Conservation (phyloP, 2,329 filamentous ascomycete species). For the Clarireedia monteithiana region DNA sequence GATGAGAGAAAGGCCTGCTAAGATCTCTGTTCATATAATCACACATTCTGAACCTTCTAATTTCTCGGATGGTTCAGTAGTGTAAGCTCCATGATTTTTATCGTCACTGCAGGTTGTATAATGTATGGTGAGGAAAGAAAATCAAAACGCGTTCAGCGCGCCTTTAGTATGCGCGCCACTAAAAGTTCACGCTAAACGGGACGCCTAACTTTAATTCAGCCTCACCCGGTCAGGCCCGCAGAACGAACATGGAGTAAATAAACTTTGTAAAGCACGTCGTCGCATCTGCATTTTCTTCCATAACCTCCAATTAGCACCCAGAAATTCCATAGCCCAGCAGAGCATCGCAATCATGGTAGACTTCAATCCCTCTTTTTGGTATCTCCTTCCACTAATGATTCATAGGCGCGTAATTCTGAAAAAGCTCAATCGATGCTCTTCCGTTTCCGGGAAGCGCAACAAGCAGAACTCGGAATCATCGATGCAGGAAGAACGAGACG, state of each 20-base stretch:
- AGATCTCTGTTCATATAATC: conserved; percentile 32
- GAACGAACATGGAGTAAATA: neutral
- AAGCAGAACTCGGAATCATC: conserved; percentile 91
- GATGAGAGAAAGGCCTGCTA: conserved; percentile 22
- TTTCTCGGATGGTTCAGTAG: conserved; percentile 21
- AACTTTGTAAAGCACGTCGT: neutral
- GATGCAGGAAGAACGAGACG: conserved; percentile 84
- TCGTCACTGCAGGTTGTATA: conserved; percentile 29
- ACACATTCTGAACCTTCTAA: conserved; percentile 26
- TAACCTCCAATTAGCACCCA: neutral
- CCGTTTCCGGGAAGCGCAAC: conserved; percentile 96
- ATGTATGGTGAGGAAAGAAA: conserved; percentile 9
- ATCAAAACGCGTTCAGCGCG: conserved; percentile 1
- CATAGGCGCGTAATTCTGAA: conserved; percentile 87
- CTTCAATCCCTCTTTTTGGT: neutral
- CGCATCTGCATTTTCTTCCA: conserved; percentile 3
- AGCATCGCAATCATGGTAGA: conserved; percentile 25
- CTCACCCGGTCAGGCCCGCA: conserved; percentile 5
- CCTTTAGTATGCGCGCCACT: neutral
- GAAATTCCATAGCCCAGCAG: neutral
- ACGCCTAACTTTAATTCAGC: conserved; percentile 8
- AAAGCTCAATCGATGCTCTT: conserved; percentile 99
- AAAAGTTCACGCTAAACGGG: conserved; percentile 1
- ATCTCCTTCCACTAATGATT: conserved; percentile 10
- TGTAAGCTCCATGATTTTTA: conserved; percentile 27